Percentiles rank a stretch among this genome's conserved stretches.
Conservation (phyloP, 2,329 filamentous ascomycete genomes). For the Dothideomycetes sp. region DNA sequence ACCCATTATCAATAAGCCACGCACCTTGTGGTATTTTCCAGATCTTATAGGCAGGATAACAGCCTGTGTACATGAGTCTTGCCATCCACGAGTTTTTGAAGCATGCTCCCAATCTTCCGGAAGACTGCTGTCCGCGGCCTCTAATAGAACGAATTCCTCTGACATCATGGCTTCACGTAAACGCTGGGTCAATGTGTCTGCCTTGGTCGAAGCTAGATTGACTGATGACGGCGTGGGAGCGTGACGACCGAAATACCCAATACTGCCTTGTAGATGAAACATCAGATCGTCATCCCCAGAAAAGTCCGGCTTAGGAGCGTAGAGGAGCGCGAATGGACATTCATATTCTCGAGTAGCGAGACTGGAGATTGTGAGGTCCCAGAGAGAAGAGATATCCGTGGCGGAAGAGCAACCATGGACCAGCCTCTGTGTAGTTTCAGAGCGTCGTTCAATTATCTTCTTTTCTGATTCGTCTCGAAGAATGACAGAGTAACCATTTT, state of each 20-base stretch:
- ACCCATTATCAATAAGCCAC: neutral
- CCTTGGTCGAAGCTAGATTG: neutral
- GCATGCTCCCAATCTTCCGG: conserved; percentile 2
- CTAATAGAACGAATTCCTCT: neutral
- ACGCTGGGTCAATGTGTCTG: neutral
- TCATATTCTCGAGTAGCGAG: conserved; percentile 11
- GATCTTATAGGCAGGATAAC: neutral
- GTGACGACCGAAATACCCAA: neutral
- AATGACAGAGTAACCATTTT: conserved; percentile 10
- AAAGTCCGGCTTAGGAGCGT: conserved; percentile 5
- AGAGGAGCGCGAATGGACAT: conserved; percentile 15
- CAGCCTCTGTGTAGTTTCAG: conserved; percentile 1
- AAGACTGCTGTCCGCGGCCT: neutral
- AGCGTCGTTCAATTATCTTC: conserved; percentile 8
- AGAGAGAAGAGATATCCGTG: conserved; percentile 11
- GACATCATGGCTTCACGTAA: neutral
- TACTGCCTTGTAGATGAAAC: neutral
- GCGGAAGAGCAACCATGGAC: neutral
- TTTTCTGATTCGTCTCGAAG: conserved; percentile 12
- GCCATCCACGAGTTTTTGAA: neutral
- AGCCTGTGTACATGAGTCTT: conserved; percentile 1
- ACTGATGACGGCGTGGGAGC: neutral
- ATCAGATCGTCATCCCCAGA: neutral
- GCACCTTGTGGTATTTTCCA: conserved; percentile 1
- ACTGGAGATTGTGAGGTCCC: conserved; percentile 8